Evolutionary conservation across 202 grass and related monocot genomes (phyloP), one percentile per base, ranked within the genome.

Genomic region (Schoenoplectus tabernaemontani): DNA sequence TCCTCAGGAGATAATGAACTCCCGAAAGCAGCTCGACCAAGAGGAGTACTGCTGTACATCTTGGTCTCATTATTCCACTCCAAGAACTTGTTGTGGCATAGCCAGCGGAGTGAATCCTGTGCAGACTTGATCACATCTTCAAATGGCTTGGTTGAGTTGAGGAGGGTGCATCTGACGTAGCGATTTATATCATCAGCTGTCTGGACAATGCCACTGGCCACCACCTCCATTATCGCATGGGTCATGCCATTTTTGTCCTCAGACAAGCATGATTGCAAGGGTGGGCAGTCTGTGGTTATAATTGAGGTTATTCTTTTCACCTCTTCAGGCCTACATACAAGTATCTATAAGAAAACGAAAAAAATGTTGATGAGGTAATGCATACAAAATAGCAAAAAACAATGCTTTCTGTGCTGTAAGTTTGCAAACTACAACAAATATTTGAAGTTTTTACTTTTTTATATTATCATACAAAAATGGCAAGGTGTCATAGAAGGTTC

Each of bases 171-270:
- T 33, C 91, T 89, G 70, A 93, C 91, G 84, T 97, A 97, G 56
- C 89, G 88, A 81, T 97, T 83, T 58, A 97, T 93, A 89, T 97
- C 91, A 81, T 84, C 91, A 37, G 94, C 94, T 69, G 94, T 97
- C 89, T 97, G 94, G 46, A 97, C 94, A 59, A 93, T 92, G 28
- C 94, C 94, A 69, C 94, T 86, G 83, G 94, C 84, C 86, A 97
- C 94, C 84, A 97, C 94, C 67, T 97, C 94, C 94, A 97, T 90
- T 78, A 97, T 93, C 22, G 94, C 91, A 88, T 97, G 94, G 88
- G 86, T 97, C 94, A 97, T 97, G 65, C 94, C 94, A 87, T 97
- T 97, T 91, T 93, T 93, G 83, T 92, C 89, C 85, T 97, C 94
- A 46, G 94, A 97, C 38, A 97, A 83, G 81, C 94, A 97, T 41